A percentile compares a stretch with the other conserved stretches of the same genome.
Evolutionary conservation across 108 stramenopile species (phyloP).

Genomic region (Ochromonas danica): DNA sequence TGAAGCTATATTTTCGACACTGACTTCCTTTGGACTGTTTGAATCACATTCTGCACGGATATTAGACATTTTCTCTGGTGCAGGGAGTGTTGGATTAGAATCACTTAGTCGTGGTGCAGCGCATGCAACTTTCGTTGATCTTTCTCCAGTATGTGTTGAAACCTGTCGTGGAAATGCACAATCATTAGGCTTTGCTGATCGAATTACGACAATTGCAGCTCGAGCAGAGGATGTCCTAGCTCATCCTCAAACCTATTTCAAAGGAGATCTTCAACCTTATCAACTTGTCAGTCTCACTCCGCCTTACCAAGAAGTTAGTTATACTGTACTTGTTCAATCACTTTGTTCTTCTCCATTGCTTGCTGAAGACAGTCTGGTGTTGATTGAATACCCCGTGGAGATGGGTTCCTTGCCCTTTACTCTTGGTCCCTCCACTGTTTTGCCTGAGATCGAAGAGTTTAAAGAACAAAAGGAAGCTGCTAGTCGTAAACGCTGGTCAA

Average conservation of each 20-base stretch:
- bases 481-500: too few relatives aligned
- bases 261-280: conserved; percentile 42
- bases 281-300: conserved; percentile 86
- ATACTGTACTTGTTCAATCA: conserved; percentile 76
- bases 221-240: conserved; percentile 42
- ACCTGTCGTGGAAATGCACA: conserved; percentile 52
- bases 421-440: too few relatives aligned
- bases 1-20: conserved; percentile 86
- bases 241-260: conserved; percentile 26
- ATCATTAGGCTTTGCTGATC: conserved; percentile 63
- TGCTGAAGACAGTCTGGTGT: conserved; percentile 74
- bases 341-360: conserved; percentile 71
- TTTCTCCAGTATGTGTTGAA: conserved; percentile 51
- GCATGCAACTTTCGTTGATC: conserved; percentile 60
- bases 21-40: conserved; percentile 80
- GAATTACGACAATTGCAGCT: conserved; percentile 55
- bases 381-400: conserved; percentile 92
- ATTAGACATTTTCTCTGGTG: conserved; percentile 87
- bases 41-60: conserved; percentile 36
- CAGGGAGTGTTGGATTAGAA: conserved; percentile 87
- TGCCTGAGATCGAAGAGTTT: too few relatives aligned
- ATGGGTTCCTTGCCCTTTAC: conserved; percentile 81
- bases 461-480: too few relatives aligned
- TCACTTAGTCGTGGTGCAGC: conserved; percentile 78
- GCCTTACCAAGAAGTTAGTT: conserved; percentile 92